Conservation (phyloP, 257 asterid genomes). For the Vinca minor region DNA sequence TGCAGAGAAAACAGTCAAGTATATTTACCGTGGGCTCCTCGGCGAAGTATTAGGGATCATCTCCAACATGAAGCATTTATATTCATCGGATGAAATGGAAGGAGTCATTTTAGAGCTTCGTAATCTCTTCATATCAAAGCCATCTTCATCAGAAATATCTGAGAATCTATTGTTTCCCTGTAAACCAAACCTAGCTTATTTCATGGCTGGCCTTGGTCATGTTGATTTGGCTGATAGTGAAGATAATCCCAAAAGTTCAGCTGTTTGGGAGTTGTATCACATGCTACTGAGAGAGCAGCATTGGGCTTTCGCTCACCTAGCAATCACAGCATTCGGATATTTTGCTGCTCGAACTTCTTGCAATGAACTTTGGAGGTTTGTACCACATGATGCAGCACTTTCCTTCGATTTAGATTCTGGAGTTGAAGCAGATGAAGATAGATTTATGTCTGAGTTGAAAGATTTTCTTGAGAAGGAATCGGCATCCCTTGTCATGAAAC, state of each 20-base stretch:
- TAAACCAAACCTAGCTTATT: conserved; percentile 68
- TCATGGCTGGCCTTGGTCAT: conserved; percentile 84
- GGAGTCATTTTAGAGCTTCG: conserved; percentile 68
- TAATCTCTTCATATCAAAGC: conserved; percentile 56
- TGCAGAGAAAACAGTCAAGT: conserved; percentile 37
- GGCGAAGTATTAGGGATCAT: conserved; percentile 64
- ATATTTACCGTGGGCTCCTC: conserved; percentile 48
- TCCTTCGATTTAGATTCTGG: conserved; percentile 68
- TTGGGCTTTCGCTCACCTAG: conserved; percentile 83
- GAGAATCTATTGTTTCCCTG: conserved; percentile 44
- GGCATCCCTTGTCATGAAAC: conserved; percentile 29
- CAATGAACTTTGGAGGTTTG: conserved; percentile 79
- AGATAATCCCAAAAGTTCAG: conserved; percentile 46
- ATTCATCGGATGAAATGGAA: conserved; percentile 67
- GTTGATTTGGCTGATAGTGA: conserved; percentile 46
- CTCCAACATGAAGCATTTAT: conserved; percentile 58
- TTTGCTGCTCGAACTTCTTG: conserved; percentile 79
- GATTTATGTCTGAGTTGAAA: conserved; percentile 80
- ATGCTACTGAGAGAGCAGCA: conserved; percentile 72
- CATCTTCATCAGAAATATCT: conserved; percentile 28
- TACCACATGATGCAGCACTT: conserved; percentile 87
- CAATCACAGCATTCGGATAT: conserved; percentile 66
- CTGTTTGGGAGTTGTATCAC: conserved; percentile 74
- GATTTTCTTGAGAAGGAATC: conserved; percentile 74
- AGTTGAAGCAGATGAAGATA: conserved; percentile 55